Evolutionary conservation across 139 green algal genomes (phyloP), one percentile per base, ranked within the genome.

Genomic region (Eudorina sp.): DNA sequence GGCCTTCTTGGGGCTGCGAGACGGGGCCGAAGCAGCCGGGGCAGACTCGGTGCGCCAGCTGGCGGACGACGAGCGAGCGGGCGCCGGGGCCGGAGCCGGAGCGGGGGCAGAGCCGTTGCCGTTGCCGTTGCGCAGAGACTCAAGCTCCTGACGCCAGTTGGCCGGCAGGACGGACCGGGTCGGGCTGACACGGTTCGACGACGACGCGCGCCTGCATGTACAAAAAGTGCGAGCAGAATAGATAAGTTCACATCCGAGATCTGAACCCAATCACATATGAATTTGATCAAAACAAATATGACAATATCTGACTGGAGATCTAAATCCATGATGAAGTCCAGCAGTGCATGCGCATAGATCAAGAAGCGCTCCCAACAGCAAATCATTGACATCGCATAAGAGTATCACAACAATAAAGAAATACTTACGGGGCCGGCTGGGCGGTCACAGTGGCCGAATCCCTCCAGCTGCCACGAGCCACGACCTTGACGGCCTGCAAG

Each of bases 91-190:
- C 0, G 79, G 64, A n/a, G 82, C 64, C 5, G 82, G 41, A 34
- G 82, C 58, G 4, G 82, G 3, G 6, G 82, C n/a, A 55, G 43
- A 25, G 14, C 31, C 45, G 64, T 7, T 69, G 66, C 78, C 77
- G 53, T 64, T 78, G 62, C 62, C 46, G 53, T 64, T 69, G 21
- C 82, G 64, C 31, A 88, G 82, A 31, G 3, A 34, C 82, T 88
- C 82, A 4, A 88, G 82, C 82, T 88, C 82, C 64, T 79, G 64
- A 34, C 46, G 45, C 82, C 82, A 88, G 82, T 88, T 88, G 43
- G 64, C 68, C n/a, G 83, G 83, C 48, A 88, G 83, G 36, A 81
- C 68, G 6, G 83, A 81, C 68, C 83, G 83, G 13, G 83, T 82
- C n/a, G 83, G 81, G 81, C 81, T 87, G 34, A 41, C 46, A n/a